These are phyloP conservation scores for Trichothecium roseum DNA, from an alignment of 2,329 filamentous ascomycete species.

Conservation along the genomic window DNA sequence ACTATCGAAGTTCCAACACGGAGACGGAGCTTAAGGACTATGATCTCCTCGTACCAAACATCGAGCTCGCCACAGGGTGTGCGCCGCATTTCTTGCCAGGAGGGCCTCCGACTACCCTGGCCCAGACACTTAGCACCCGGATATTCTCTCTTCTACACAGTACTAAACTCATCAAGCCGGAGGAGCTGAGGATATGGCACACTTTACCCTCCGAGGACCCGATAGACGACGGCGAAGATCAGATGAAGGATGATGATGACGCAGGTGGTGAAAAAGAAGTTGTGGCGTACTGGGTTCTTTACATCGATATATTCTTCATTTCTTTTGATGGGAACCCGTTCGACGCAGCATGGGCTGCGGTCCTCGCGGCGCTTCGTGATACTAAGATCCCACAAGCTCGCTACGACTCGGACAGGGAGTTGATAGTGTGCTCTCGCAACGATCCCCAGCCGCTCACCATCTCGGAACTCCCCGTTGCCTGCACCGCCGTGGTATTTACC, in stretches of 20 bases:
- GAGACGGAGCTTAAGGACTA: constrained; percentile 45
- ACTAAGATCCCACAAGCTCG: constrained; percentile 67
- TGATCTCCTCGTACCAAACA: constrained; percentile 81
- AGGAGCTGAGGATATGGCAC: constrained; percentile 66
- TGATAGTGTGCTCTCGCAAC: constrained; percentile 60
- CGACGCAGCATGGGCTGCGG: constrained; percentile 79
- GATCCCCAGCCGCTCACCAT: constrained; percentile 48
- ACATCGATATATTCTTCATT: constrained; percentile 91
- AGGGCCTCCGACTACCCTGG: constrained; percentile 65
- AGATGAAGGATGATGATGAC: constrained; percentile 26
- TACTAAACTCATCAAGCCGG: constrained; percentile 53
- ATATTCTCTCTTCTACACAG: constrained; percentile 67
- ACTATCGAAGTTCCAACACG: constrained; percentile 38
- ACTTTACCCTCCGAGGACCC: constrained; percentile 37
- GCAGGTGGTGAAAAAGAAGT: constrained; percentile 33
- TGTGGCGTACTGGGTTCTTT: constrained; percentile 89
- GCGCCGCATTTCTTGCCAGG: constrained; percentile 79
- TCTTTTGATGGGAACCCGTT: constrained; percentile 88
- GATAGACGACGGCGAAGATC: constrained; percentile 29
- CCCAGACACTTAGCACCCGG: constrained; percentile 76
- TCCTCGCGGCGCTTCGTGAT: constrained; percentile 70
- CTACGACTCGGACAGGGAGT: constrained; percentile 76
- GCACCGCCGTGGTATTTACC: constrained; percentile 70
- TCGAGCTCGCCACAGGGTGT: constrained; percentile 85
- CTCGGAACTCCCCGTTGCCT: constrained; percentile 60